A percentile compares a stretch with the other conserved stretches of the same genome.
Evolutionary conservation across 2,329 filamentous ascomycete species (phyloP).

Genomic region (Bertia moriformis): DNA sequence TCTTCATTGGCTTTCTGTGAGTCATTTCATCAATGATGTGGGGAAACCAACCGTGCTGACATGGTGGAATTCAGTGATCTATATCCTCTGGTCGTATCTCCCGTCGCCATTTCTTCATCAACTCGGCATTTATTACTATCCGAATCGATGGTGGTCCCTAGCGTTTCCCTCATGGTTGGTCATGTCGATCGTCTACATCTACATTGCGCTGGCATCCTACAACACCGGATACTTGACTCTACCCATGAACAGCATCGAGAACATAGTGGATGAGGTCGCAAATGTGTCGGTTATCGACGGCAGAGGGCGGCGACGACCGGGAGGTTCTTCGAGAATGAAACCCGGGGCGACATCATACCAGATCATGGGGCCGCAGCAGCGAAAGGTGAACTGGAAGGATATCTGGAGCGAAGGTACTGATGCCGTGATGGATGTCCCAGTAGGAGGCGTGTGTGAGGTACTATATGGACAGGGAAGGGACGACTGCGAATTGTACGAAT

Average conservation of each 20-base stretch:
- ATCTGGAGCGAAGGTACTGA: slow-evolving; percentile 90
- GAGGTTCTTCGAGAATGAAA: slow-evolving; percentile 8
- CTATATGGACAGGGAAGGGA: slow-evolving; percentile 47
- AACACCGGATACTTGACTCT: slow-evolving; percentile 82
- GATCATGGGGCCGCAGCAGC: slow-evolving; percentile 12
- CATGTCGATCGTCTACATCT: slow-evolving; percentile 79
- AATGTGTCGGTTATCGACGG: slow-evolving; percentile 71
- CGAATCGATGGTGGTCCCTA: slow-evolving; percentile 93
- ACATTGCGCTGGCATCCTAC: slow-evolving; percentile 78
- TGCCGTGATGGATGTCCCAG: slow-evolving; percentile 90
- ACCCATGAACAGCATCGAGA: slow-evolving; percentile 66
- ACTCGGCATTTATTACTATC: slow-evolving; percentile 90
- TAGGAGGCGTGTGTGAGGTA: slow-evolving; percentile 89
- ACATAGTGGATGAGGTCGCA: slow-evolving; percentile 78
- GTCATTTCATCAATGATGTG: background rate
- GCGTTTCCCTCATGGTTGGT: slow-evolving; percentile 84
- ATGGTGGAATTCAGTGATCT: slow-evolving; percentile 25
- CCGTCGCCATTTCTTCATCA: slow-evolving; percentile 84
- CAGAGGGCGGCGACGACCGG: slow-evolving; percentile 34
- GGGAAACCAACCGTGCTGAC: background rate
- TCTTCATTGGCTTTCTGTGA: slow-evolving; percentile 60
- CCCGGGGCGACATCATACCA: slow-evolving; percentile 20
- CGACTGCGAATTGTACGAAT: background rate
- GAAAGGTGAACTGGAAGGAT: slow-evolving; percentile 53
- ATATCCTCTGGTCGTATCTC: slow-evolving; percentile 72